phyloP scores from a whole-genome alignment of 2,329 filamentous ascomycete genomes.

The Nectriaceae sp. region DNA sequence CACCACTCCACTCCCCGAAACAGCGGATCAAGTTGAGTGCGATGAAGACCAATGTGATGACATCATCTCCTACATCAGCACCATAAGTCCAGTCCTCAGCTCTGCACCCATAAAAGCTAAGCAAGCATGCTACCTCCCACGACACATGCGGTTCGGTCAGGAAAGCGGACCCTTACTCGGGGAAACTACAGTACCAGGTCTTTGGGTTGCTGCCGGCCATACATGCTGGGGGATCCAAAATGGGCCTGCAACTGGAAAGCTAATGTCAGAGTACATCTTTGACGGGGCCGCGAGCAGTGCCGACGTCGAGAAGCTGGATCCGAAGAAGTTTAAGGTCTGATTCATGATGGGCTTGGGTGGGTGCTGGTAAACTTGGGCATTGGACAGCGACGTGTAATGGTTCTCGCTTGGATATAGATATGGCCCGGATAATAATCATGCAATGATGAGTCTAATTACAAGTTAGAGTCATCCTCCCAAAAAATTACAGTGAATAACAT shows the following conservation, averaged over 20 bases:
- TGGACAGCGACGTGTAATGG: not conserved
- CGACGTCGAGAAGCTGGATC: conserved; percentile 66
- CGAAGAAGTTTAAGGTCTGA: conserved; percentile 61
- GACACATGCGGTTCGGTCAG: conserved; percentile 63
- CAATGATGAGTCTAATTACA: not conserved
- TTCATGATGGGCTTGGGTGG: not conserved
- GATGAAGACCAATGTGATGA: conserved; percentile 82
- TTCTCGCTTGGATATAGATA: not conserved
- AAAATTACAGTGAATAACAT: too few relatives aligned
- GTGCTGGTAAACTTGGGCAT: not conserved
- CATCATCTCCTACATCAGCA: conserved; percentile 75
- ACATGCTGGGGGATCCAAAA: conserved; percentile 99
- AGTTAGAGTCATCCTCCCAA: too few relatives aligned
- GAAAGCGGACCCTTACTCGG: conserved; percentile 76
- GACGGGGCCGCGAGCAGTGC: conserved; percentile 71
- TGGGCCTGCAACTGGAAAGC: conserved; percentile 79
- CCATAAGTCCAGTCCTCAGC: conserved; percentile 66
- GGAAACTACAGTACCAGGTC: conserved; percentile 67
- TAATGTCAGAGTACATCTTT: conserved; percentile 78
- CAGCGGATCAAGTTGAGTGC: conserved; percentile 72
- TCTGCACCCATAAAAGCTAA: conserved; percentile 69
- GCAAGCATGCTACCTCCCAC: conserved; percentile 93
- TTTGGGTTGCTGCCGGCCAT: conserved; percentile 86
- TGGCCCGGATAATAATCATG: not conserved
- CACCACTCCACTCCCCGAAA: conserved; percentile 71